phyloP scores from a whole-genome alignment of 768 basidiomycete genomes.

The Tricholoma saponaceum region DNA sequence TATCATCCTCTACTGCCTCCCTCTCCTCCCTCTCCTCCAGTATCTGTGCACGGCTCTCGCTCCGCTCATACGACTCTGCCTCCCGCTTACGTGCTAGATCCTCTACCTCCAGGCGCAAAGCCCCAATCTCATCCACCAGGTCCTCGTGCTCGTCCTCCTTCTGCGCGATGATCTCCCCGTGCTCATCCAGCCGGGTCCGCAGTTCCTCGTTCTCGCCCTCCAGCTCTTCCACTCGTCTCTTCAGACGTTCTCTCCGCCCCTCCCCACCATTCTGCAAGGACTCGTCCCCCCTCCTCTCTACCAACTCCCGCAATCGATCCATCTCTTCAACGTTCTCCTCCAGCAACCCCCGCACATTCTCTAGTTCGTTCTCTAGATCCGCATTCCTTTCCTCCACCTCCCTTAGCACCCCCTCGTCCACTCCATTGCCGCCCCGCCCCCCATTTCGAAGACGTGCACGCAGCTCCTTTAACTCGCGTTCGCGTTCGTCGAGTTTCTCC shows the following conservation, averaged over 20 bases:
- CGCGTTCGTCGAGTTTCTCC: slow-evolving; percentile 69
- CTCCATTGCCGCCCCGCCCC: slow-evolving; percentile 35
- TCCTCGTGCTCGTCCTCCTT: slow-evolving; percentile 73
- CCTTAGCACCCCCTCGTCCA: slow-evolving; percentile 48
- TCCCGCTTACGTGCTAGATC: slow-evolving; percentile 58
- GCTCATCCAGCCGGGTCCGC: slow-evolving; percentile 51
- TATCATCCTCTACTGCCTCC: slow-evolving; percentile 74
- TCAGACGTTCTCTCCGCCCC: slow-evolving; percentile 36
- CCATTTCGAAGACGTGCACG: slow-evolving; percentile 28
- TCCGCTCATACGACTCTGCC: slow-evolving; percentile 63
- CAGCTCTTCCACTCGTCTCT: slow-evolving; percentile 51
- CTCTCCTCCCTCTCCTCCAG: slow-evolving; percentile 70
- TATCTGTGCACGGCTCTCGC: slow-evolving; percentile 66
- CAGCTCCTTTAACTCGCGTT: slow-evolving; percentile 65
- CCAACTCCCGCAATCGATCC: slow-evolving; percentile 63
- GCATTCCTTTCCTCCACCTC: slow-evolving; percentile 59
- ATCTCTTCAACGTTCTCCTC: slow-evolving; percentile 86
- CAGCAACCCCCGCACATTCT: slow-evolving; percentile 61
- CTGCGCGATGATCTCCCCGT: slow-evolving; percentile 48
- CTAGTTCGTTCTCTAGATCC: slow-evolving; percentile 71
- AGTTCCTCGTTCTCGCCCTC: slow-evolving; percentile 65
- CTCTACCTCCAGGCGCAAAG: slow-evolving; percentile 63
- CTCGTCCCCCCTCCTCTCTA: slow-evolving; percentile 51
- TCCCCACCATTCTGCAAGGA: slow-evolving; percentile 37
- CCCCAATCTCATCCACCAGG: slow-evolving; percentile 60